Percentiles rank a stretch among this genome's conserved stretches.
Conservation (phyloP, 345 rosid genomes). For the Gossypium sturtianum region DNA sequence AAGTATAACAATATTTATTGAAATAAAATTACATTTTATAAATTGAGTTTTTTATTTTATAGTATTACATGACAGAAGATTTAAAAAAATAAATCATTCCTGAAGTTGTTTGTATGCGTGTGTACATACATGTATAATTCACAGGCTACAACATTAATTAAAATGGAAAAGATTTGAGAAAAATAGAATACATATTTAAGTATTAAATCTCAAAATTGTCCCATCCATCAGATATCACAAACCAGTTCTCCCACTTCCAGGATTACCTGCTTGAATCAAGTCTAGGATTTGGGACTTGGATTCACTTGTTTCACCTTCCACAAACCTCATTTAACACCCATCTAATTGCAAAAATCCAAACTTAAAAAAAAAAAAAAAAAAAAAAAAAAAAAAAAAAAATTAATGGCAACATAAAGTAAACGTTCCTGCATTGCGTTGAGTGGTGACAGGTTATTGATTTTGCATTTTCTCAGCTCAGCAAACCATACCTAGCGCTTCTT, state of each 20-base stretch:
- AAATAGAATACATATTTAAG: not conserved
- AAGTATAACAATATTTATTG: too few species aligned
- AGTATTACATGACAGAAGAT: too few species aligned
- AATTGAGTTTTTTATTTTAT: too few species aligned
- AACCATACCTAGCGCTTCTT: slow-evolving; percentile 49
- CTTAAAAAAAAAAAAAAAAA: not conserved
- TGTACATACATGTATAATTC: not conserved
- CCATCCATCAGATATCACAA: not conserved
- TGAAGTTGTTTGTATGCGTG: not conserved
- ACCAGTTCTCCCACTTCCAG: not conserved
- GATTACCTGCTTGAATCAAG: not conserved
- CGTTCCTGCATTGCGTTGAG: not conserved
- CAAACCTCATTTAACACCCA: slow-evolving; percentile 1
- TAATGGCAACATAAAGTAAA: not conserved
- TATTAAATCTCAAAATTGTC: not conserved
- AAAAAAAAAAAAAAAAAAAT: not conserved
- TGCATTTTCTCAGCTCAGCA: slow-evolving; percentile 1
- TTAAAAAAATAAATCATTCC: not conserved
- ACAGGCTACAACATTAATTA: not conserved
- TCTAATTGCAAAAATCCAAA: not conserved
- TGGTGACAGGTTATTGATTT: not conserved
- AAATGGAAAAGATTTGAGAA: not conserved
- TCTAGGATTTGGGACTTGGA: not conserved
- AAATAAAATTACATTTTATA: too few species aligned
- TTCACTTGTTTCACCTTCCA: not conserved